These are phyloP conservation scores for Torrubiellomyces zombiae DNA, from an alignment of 2,329 filamentous ascomycete genomes.

Conservation along the genomic window DNA sequence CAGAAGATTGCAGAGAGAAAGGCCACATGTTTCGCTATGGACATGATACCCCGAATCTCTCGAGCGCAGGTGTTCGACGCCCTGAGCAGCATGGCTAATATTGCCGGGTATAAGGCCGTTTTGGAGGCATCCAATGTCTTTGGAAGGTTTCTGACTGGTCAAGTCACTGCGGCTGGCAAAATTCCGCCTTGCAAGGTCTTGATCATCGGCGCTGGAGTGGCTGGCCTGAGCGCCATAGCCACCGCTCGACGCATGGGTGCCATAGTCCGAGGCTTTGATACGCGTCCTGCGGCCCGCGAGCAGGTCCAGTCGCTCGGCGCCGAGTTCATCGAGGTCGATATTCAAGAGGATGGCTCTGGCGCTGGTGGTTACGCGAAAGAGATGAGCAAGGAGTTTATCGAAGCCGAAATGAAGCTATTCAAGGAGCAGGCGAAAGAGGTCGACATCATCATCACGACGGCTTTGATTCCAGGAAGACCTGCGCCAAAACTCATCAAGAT, in stretches of 20 bases:
- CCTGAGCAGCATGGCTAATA: slow-evolving; percentile 84
- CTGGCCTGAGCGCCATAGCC: slow-evolving; percentile 74
- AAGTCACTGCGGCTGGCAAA: slow-evolving; percentile 79
- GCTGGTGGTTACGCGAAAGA: slow-evolving; percentile 82
- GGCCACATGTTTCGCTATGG: slow-evolving; percentile 75
- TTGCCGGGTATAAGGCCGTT: slow-evolving; percentile 84
- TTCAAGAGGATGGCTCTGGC: slow-evolving; percentile 71
- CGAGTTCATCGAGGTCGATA: slow-evolving; percentile 75
- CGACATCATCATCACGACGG: slow-evolving; percentile 84
- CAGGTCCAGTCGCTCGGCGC: slow-evolving; percentile 83
- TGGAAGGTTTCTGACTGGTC: slow-evolving; percentile 73
- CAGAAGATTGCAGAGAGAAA: slow-evolving; percentile 54
- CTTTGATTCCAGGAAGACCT: slow-evolving; percentile 71
- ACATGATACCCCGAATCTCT: slow-evolving; percentile 81
- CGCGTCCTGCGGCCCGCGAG: slow-evolving; percentile 71
- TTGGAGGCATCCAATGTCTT: slow-evolving; percentile 81
- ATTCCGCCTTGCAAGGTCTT: slow-evolving; percentile 83
- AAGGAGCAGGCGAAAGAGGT: slow-evolving; percentile 75
- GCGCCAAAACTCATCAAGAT: slow-evolving; percentile 75
- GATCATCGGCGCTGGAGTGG: slow-evolving; percentile 80
- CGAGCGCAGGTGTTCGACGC: slow-evolving; percentile 80
- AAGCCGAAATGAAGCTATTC: slow-evolving; percentile 85
- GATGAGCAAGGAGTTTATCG: slow-evolving; percentile 88
- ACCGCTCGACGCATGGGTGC: slow-evolving; percentile 75
- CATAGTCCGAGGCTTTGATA: slow-evolving; percentile 82